phyloP scores from a whole-genome alignment of 495 filamentous ascomycete species.

The Aeminium ludgeri region DNA sequence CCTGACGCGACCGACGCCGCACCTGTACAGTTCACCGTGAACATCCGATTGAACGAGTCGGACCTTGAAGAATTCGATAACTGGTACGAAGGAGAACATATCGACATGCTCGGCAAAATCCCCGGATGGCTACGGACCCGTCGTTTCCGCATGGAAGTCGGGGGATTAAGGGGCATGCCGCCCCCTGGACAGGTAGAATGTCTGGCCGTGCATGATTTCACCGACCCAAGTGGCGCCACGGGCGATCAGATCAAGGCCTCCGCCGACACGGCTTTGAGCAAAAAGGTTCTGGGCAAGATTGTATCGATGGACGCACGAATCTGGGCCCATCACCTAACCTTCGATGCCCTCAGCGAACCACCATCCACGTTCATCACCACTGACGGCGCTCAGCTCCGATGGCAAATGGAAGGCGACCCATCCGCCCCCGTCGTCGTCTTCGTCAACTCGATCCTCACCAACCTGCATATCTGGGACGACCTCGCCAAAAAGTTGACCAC shows the following conservation, averaged over 20 bases:
- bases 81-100: conserved; percentile 61
- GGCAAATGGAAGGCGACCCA: conserved; percentile 56
- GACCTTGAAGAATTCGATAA: conserved; percentile 36
- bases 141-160: conserved; percentile 39
- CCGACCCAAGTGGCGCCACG: conserved; percentile 43
- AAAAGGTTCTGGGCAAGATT: conserved; percentile 39
- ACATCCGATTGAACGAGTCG: conserved; percentile 35
- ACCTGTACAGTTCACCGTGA: conserved; percentile 44
- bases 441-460: conserved; percentile 58
- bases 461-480: conserved; percentile 58
- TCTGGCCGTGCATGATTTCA: conserved; percentile 56
- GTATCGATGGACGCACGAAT: conserved; percentile 36
- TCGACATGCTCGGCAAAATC: conserved; percentile 50
- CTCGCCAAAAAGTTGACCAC: conserved; percentile 46
- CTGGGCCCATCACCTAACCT: conserved; percentile 62
- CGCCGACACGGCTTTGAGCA: conserved; percentile 38
- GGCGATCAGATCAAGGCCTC: conserved; percentile 44
- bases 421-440: conserved; percentile 52
- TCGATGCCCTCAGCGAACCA: conserved; percentile 27
- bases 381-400: conserved; percentile 51
- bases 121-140: conserved; percentile 61
- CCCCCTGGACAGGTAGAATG: conserved; percentile 34
- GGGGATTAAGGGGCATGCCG: conserved; percentile 23
- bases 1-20: conserved; percentile 33
- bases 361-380: conserved; percentile 44